Evolutionary conservation across 371 early-diverging fungal species (phyloP), one percentile per base, ranked within the genome.

Genomic region (Blakeslea trispora): DNA sequence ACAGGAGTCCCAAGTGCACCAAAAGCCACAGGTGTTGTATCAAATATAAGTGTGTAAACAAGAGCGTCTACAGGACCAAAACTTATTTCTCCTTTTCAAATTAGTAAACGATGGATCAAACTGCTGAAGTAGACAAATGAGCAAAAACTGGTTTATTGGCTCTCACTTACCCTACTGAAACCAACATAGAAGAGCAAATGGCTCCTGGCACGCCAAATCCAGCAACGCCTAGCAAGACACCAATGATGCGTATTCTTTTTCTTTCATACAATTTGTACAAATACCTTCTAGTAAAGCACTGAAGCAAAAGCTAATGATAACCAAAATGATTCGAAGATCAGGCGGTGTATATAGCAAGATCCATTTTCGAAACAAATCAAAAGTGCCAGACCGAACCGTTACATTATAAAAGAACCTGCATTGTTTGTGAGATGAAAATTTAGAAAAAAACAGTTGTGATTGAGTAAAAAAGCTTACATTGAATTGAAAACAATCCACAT

Each of bases 191-290:
- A 0, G 77, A 73, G 32, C 74, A 73, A 37, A 77, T 77, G 15
- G 77, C 77, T 43, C 74, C 77, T 18, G 77, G 77, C 7, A 72
- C 74, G 50, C 77, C 77, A 48, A 77, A 77, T 7, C 77, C 77
- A 13, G 73, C 71, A 23, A 71, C 71, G 47, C 73, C 72, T 66
- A 17, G 7, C 7, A 28, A 7, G n/a, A n/a, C n/a, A n/a, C n/a
- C n/a, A 28, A 28, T 28, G 3, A 28, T 28, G 28, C 5, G 28
- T 28, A 28, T 28, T 28, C 28, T 28, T 28, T 28, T 28, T 28
- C 28, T 28, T 7, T 28, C 7, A 28, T 28, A 7, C 28, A 28
- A 28, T 28, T 5, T 28, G 3, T 28, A 28, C 7, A 3, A 5
- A 1, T 49, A 68, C 73, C 77, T 70, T 77, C 77, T 10, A 77